Evolutionary conservation across 345 rosid genomes (phyloP), one percentile per base, ranked within the genome.

Genomic region (Geranium brycei): DNA sequence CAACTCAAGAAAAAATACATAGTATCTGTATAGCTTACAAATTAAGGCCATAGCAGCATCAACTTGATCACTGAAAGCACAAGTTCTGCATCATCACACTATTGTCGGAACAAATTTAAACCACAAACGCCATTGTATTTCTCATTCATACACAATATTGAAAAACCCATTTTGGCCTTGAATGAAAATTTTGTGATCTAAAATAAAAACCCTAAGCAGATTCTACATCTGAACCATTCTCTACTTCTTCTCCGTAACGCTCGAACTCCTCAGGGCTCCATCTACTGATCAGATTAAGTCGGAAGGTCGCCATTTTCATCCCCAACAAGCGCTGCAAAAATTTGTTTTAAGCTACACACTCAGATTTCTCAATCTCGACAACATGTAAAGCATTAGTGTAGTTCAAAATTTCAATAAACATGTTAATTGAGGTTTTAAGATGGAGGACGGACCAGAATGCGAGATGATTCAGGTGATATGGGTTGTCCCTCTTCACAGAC

Each of bases 401-500:
- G 41, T 35, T 35, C 1, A 35, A 35, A 35, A 35, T 4, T 35
- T 35, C 41, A 35, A 16, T 57, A 3, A 3, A n/a, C 56, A 13
- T 7, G 35, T 38, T 55, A 57, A 17, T 23, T 2, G 51, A 60
- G 18, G 17, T 51, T 31, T 15, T 35, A 60, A 59, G 53, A 6
- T 14, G 5, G 28, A 62, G 51, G 19, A 69, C 70, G 17, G 62
- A 91, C 97, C 97, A 95, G 81, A 73, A 95, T 86, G 62, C 92
- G 89, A 66, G 95, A 78, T 31, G 99, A 77, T 76, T 91, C 89
- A 1, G 99, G 99, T 15, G 97, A 91, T 70, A 95, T 69, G 17
- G 85, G 86, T 70, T 95, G 87, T 60, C 91, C 95, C 76, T 95
- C 96, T 77, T 95, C 91, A 51, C 99, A 88, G 30, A 95, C 96